Base-by-base conservation (phyloP, 257 asterid species). In the Fraxinus quadrangulata region DNA sequence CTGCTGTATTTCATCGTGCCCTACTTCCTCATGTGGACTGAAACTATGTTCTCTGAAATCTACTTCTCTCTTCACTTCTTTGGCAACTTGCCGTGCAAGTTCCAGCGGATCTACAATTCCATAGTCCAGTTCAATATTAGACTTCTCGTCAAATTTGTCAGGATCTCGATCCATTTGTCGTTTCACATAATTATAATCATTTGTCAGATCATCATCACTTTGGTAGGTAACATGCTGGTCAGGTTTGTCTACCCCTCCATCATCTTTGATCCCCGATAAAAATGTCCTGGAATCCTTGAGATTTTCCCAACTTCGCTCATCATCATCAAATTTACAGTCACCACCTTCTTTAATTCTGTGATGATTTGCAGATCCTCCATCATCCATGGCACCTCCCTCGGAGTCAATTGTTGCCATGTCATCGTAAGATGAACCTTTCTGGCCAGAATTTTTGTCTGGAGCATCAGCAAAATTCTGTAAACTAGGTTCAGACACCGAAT, bases 51-150 rank as follows among this genome's bases (percentile, higher is more conserved):
- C 95, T 74, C 87, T 80, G 80, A 81, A 73, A 77, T 86, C 92
- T 19, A 75, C 87, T 56, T 91, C 97, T 80, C 94, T 85, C 88
- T 89, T 93, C 70, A 91, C 98, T 82, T 92, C 97, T 24, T 84
- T 88, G 59, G 97, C 95, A 4, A 91, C 94, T 72, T 87, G 97
- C 78, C 90, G 80, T 49, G 97, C 96, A 72, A 92, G 61, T 83
- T 94, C 95, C 40, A 90, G 85, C 17, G 99, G 94, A 85, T 94
- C 99, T 6, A 86, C 77, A 76, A 87, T 85, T 68, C 92, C 92
- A 76, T 84, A 88, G 75, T 88, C 88, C 61, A 82, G 75, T 24
- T 83, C 90, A 81, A 76, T 77, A 68, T 87, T 90, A 71, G 91
- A 82, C 74, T 78, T 89, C 80, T 76, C 81, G 8, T 73, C 81